Evolutionary conservation across 2,329 filamentous ascomycete species (phyloP).

Genomic region (Nemania serpens): DNA sequence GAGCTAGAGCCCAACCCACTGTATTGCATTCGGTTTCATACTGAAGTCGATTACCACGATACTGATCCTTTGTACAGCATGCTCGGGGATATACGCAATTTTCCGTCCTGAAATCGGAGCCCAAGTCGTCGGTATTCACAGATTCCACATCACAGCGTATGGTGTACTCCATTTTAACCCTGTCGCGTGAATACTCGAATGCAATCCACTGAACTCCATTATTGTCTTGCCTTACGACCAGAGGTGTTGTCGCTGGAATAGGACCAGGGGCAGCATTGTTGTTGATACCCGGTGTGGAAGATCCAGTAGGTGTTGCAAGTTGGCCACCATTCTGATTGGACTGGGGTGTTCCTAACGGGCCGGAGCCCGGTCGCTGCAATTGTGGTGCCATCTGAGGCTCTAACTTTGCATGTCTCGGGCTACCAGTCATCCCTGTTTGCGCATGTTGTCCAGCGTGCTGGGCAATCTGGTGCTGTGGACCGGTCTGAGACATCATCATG

Average conservation of each 20-base stretch:
- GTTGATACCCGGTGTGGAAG: slow-evolving; percentile 64
- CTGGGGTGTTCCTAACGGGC: slow-evolving; percentile 52
- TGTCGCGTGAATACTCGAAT: slow-evolving; percentile 95
- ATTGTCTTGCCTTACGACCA: slow-evolving; percentile 91
- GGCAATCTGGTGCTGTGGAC: slow-evolving; percentile 61
- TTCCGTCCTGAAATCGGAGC: slow-evolving; percentile 91
- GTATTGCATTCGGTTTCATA: slow-evolving; percentile 99
- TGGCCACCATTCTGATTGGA: slow-evolving; percentile 50
- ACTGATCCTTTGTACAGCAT: slow-evolving; percentile 93
- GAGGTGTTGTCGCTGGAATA: slow-evolving; percentile 92
- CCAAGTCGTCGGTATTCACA: slow-evolving; percentile 85
- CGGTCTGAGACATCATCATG: slow-evolving; percentile 69
- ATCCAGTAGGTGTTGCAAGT: slow-evolving; percentile 52
- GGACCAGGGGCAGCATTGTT: slow-evolving; percentile 92
- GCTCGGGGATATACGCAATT: slow-evolving; percentile 98
- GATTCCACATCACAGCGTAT: slow-evolving; percentile 98
- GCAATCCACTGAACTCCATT: slow-evolving; percentile 99
- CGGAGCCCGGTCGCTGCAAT: slow-evolving; percentile 62
- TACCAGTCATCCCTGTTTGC: slow-evolving; percentile 61
- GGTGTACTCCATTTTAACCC: slow-evolving; percentile 99
- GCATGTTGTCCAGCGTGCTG: slow-evolving; percentile 64
- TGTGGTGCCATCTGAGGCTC: slow-evolving; percentile 65
- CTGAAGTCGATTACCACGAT: slow-evolving; percentile 90
- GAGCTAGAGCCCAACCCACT: slow-evolving; percentile 97
- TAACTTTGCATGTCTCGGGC: slow-evolving; percentile 65